phyloP scores from a whole-genome alignment of 1,284 basidiomycete genomes.

The Moniliella sp. region DNA sequence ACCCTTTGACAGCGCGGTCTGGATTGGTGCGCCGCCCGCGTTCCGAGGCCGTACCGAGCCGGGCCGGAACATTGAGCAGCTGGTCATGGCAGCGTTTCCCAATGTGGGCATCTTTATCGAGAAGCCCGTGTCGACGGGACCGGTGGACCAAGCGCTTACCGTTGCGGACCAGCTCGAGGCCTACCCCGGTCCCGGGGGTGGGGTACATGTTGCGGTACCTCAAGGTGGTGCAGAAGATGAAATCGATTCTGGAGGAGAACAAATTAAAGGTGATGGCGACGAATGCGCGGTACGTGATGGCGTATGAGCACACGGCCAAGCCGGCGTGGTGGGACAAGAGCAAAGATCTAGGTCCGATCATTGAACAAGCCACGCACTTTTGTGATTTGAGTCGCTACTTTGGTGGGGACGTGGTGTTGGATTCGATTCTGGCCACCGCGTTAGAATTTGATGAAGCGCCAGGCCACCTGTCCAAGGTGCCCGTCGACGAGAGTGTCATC shows the following conservation, averaged over 20 bases:
- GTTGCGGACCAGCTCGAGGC: conserved; percentile 26
- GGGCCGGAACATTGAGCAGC: conserved; percentile 68
- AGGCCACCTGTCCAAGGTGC: conserved; percentile 58
- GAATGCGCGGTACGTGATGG: conserved; percentile 79
- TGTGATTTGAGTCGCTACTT: conserved; percentile 69
- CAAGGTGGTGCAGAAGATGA: conserved; percentile 81
- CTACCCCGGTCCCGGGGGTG: conserved; percentile 57
- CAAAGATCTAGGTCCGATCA: conserved; percentile 66
- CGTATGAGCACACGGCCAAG: conserved; percentile 59
- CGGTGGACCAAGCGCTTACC: conserved; percentile 38
- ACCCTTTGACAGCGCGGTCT: conserved; percentile 45
- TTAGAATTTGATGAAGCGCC: conserved; percentile 38
- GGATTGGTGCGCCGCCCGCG: conserved; percentile 78
- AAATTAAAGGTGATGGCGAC: conserved; percentile 91
- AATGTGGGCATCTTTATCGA: conserved; percentile 63
- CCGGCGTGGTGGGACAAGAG: conserved; percentile 91
- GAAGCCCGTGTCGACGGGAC: conserved; percentile 75
- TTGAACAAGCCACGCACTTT: conserved; percentile 83
- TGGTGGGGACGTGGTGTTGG: conserved; percentile 80
- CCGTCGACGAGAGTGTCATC: conserved; percentile 58
- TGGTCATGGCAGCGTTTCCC: conserved; percentile 64
- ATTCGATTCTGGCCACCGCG: conserved; percentile 44
- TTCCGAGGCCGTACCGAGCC: conserved; percentile 43
- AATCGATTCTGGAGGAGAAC: conserved; percentile 72
- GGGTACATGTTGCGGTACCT: conserved; percentile 44